These are phyloP conservation scores for Kurtzmaniella quercitrusa DNA, from an alignment of 1,139 yeast genomes.

Conservation along the genomic window DNA sequence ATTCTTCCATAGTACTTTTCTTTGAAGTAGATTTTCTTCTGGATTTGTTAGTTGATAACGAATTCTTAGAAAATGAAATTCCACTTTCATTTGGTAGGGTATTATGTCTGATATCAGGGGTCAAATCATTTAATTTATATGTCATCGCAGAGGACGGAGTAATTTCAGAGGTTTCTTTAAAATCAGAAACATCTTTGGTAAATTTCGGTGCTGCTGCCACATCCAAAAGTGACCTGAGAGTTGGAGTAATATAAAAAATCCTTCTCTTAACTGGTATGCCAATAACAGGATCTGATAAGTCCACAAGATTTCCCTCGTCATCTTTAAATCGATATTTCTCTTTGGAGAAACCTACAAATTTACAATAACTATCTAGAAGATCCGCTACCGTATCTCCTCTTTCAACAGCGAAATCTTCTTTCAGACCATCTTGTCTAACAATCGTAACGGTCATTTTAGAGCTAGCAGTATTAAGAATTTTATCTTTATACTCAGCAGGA, in stretches of 20 bases:
- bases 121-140: background rate
- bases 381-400: slow-evolving; percentile 24
- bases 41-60: background rate
- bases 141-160: slow-evolving; percentile 1
- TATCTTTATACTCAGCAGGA: slow-evolving; percentile 38
- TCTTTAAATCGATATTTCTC: slow-evolving; percentile 20
- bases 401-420: slow-evolving; percentile 3
- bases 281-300: slow-evolving; percentile 1
- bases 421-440: slow-evolving; percentile 1
- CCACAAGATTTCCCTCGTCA: slow-evolving; percentile 2
- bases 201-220: background rate
- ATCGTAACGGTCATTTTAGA: background rate
- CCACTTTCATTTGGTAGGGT: slow-evolving; percentile 1
- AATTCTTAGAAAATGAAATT: background rate
- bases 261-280: background rate
- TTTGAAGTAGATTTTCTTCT: background rate
- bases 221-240: background rate
- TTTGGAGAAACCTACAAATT: slow-evolving; percentile 24
- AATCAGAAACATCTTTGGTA: background rate
- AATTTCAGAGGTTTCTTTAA: background rate
- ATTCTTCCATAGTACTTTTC: slow-evolving; percentile 2
- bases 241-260: background rate
- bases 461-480: slow-evolving; percentile 12
- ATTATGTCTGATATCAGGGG: background rate
- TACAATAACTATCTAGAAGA: slow-evolving; percentile 30